Percentiles rank a stretch among this genome's conserved stretches.
Evolutionary conservation across 768 basidiomycete genomes (phyloP).

Genomic region (button mushroom (Agaricus bisporus)): DNA sequence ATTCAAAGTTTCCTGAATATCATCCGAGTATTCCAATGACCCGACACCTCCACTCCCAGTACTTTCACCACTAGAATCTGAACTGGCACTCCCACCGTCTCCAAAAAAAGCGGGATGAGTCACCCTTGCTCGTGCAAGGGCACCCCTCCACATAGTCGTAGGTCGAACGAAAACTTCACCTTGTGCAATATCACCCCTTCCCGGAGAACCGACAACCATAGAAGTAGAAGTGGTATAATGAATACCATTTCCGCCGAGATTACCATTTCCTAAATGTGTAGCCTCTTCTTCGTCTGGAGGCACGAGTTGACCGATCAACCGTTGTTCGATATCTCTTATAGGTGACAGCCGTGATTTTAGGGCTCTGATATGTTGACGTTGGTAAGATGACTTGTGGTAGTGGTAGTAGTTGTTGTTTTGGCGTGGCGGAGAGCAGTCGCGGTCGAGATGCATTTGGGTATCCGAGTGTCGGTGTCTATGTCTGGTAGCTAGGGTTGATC

Average conservation of each 20-base stretch:
- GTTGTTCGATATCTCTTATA: conserved; percentile 62
- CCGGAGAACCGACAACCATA: conserved; percentile 4
- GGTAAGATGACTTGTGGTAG: conserved; percentile 17
- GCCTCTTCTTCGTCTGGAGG: conserved; percentile 61
- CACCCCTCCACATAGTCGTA: conserved; percentile 61
- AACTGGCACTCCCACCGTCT: conserved; percentile 16
- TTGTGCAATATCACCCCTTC: conserved; percentile 16
- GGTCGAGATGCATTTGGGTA: background rate
- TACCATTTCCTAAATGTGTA: conserved; percentile 24
- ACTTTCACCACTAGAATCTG: conserved; percentile 34
- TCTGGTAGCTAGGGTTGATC: background rate
- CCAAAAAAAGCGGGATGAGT: conserved; percentile 21
- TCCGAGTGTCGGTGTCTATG: background rate
- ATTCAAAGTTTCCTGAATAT: conserved; percentile 54
- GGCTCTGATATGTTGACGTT: conserved; percentile 39
- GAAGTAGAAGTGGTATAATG: conserved; percentile 10
- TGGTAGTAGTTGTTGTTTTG: conserved; percentile 10
- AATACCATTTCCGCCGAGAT: conserved; percentile 17
- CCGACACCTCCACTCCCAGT: conserved; percentile 34
- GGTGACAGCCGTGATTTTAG: conserved; percentile 59
- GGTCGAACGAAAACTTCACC: conserved; percentile 62
- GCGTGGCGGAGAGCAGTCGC: conserved; percentile 7
- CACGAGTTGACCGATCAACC: conserved; percentile 64
- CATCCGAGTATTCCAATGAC: conserved; percentile 28
- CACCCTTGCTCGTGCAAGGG: conserved; percentile 40